Evolutionary conservation across 805 yeast genomes (phyloP).

Genomic region (Kodamaea lidongshanica): DNA sequence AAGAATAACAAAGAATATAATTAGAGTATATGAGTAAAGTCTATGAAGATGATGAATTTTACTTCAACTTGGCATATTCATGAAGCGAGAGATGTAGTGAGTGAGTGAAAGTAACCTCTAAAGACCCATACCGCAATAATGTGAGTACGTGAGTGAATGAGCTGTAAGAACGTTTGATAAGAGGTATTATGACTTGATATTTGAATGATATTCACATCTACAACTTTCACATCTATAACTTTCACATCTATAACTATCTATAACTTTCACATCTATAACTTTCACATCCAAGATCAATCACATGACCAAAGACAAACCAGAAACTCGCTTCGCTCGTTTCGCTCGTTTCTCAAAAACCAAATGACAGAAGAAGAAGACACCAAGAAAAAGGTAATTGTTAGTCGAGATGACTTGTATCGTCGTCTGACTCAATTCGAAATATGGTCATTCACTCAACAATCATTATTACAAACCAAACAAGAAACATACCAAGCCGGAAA

Average conservation of each 20-base stretch:
- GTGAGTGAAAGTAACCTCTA: too few relatives aligned
- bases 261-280: background rate
- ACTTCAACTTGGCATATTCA: too few relatives aligned
- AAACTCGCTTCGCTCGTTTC: too few relatives aligned
- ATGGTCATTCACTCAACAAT: conserved; percentile 75
- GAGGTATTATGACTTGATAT: conserved; percentile 1
- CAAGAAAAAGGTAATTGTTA: conserved; percentile 19
- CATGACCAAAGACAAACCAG: too few relatives aligned
- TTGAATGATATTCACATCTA: conserved; percentile 1
- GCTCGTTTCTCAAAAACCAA: background rate
- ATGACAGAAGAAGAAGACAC: conserved; percentile 2
- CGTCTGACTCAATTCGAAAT: conserved; percentile 74
- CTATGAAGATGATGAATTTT: too few relatives aligned
- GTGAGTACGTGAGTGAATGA: too few relatives aligned
- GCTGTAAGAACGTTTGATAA: too few relatives aligned
- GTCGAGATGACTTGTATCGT: conserved; percentile 84
- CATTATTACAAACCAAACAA: conserved; percentile 44
- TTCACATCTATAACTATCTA: background rate
- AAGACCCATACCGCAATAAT: too few relatives aligned
- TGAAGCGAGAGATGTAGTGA: too few relatives aligned
- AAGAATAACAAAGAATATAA: too few relatives aligned
- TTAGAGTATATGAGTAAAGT: too few relatives aligned
- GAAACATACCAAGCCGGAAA: conserved; percentile 53
- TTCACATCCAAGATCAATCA: conserved; percentile 2
- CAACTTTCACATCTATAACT: background rate